Conservation (phyloP, 2,329 filamentous ascomycete species). For the Fusarium nematophilum region DNA sequence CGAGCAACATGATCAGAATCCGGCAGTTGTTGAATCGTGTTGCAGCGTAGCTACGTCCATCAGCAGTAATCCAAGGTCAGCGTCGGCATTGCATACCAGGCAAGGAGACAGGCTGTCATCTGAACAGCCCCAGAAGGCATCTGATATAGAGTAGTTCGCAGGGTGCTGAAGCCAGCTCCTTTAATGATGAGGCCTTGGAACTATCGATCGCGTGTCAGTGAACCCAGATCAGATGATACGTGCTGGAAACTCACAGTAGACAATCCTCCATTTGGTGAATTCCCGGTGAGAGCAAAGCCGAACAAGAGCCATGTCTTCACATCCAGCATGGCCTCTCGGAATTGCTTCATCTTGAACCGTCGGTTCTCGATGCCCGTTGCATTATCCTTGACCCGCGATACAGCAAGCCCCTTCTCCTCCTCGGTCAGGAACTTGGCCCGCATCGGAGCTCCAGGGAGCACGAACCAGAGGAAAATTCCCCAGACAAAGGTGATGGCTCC, state of each 20-base stretch:
- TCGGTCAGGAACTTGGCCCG: slow-evolving; percentile 60
- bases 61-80: not conserved
- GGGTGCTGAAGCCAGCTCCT: slow-evolving; percentile 34
- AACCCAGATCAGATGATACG: not conserved
- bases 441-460: slow-evolving; percentile 65
- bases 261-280: slow-evolving; percentile 66
- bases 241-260: slow-evolving; percentile 18
- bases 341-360: slow-evolving; percentile 58
- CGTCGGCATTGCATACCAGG: slow-evolving; percentile 23
- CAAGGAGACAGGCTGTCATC: slow-evolving; percentile 19
- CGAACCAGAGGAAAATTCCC: slow-evolving; percentile 64
- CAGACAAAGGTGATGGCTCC: slow-evolving; percentile 52
- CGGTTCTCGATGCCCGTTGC: slow-evolving; percentile 66
- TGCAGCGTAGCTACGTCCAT: slow-evolving; percentile 17
- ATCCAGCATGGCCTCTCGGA: slow-evolving; percentile 61
- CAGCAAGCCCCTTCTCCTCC: slow-evolving; percentile 59
- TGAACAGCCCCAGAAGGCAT: slow-evolving; percentile 37
- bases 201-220: slow-evolving; percentile 5
- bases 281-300: slow-evolving; percentile 60
- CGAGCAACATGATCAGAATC: slow-evolving; percentile 28
- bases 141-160: slow-evolving; percentile 26
- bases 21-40: slow-evolving; percentile 20
- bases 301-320: slow-evolving; percentile 71
- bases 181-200: slow-evolving; percentile 42
- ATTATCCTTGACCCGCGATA: slow-evolving; percentile 61